Evolutionary conservation across 2,329 filamentous ascomycete species (phyloP), one percentile per base, ranked within the genome.

Genomic region (Alternaria sp.): DNA sequence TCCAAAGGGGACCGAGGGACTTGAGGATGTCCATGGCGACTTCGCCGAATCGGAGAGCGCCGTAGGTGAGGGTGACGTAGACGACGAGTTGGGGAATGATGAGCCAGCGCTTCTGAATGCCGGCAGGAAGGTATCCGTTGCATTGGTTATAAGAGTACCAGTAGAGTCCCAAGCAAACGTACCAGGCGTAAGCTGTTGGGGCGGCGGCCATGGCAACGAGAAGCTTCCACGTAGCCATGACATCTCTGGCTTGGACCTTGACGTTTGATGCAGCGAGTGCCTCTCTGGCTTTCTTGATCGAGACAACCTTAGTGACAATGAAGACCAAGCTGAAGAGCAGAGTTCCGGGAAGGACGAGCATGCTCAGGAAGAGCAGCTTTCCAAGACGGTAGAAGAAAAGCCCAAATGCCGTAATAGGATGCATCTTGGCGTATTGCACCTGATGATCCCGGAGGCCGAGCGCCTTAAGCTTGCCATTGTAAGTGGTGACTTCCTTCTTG

Each of bases 1-100:
- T 85, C 49, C 97, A 84, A 10, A 99, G 87, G 6, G 96, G 96
- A 10, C 93, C 89, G 15, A 99, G 87, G 0, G 95, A 98, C 82
- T 98, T 99, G 83, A 96, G 84, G 60, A 99, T 97, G 77, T 99
- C 96, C 94, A 99, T 97, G 56, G 95, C 96, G n/a, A 97, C 91
- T 82, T 99, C 96, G 50, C 96, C 96, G 70, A 98, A 97, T 11
- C 96, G 91, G 56, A 99, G 89, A 7, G 96, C 93, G 5, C 94
- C 94, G 79, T 97, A 97, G 0, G 94, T 97, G 72, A 97, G 91
- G 23, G 89, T 87, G 6, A 94, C 92, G 84, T 97, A 97, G 69
- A 96, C 83, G 51, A 93, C 85, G 83, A 92, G 90, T 54, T 94
- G 92, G 43, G 89, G 87, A 10, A 93, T 78, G 67, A 94, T 89